Conservation (phyloP, 352 stramenopile genomes). For the Phytophthora citricola region DNA sequence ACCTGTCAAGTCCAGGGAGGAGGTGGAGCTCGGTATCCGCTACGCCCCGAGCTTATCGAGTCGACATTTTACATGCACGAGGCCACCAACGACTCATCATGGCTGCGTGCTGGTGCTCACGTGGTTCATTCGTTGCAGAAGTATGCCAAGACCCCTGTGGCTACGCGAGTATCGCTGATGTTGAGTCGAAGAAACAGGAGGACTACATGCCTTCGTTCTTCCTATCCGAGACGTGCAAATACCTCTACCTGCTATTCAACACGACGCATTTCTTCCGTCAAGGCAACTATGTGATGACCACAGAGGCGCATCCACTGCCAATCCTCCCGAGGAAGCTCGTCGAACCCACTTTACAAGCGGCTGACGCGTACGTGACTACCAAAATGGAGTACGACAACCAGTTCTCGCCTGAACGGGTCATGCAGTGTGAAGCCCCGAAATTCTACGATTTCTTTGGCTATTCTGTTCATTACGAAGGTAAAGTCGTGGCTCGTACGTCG, state of each 20-base stretch:
- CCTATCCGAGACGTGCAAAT: slow-evolving; percentile 99
- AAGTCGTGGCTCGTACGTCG: slow-evolving; percentile 52
- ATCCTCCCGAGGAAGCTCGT: slow-evolving; percentile 63
- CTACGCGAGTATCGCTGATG: slow-evolving; percentile 91
- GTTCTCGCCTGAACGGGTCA: slow-evolving; percentile 26
- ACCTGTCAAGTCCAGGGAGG: slow-evolving; percentile 52
- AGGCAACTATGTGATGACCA: slow-evolving; percentile 95
- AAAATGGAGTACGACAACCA: slow-evolving; percentile 20
- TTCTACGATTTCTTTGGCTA: slow-evolving; percentile 72
- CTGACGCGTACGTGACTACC: slow-evolving; percentile 16
- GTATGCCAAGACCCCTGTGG: slow-evolving; percentile 93
- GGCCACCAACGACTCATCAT: slow-evolving; percentile 86
- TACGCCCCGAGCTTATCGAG: slow-evolving; percentile 98
- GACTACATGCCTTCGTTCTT: slow-evolving; percentile 99
- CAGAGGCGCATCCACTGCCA: slow-evolving; percentile 96
- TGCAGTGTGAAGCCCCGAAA: slow-evolving; percentile 45
- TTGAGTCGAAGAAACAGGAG: slow-evolving; percentile 89
- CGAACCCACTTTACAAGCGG: slow-evolving; percentile 47
- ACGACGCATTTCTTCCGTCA: slow-evolving; percentile 91
- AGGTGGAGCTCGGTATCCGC: slow-evolving; percentile 84
- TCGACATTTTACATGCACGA: slow-evolving; percentile 97
- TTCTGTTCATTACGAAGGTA: slow-evolving; percentile 63
- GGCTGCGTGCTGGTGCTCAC: slow-evolving; percentile 79
- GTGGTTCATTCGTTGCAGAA: slow-evolving; percentile 91
- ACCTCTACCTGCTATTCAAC: slow-evolving; percentile 98